Percentiles rank a stretch among this genome's conserved stretches.
phyloP scores from a whole-genome alignment of 208 protist species.

The Wallacemonas sp. region DNA sequence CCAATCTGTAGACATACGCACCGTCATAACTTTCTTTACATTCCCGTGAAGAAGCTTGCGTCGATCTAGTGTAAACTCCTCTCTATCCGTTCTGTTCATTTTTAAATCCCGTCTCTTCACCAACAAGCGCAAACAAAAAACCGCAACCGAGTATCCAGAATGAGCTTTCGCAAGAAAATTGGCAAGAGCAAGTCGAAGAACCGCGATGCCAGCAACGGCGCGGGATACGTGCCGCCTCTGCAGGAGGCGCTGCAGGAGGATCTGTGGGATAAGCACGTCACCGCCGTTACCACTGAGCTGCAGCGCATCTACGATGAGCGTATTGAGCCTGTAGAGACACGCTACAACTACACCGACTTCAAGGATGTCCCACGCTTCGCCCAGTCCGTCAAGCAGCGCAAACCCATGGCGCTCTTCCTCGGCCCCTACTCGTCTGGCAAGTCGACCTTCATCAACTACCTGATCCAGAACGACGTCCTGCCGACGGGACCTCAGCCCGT shows the following conservation, averaged over 20 bases:
- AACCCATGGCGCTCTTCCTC: conserved; percentile 86
- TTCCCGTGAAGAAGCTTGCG: not conserved
- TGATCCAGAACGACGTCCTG: conserved; percentile 81
- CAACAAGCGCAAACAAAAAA: conserved; percentile 14
- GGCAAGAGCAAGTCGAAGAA: conserved; percentile 15
- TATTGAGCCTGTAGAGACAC: conserved; percentile 63
- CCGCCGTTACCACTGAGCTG: conserved; percentile 48
- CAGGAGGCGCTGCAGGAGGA: conserved; percentile 30
- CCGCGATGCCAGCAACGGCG: not conserved
- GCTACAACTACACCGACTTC: conserved; percentile 72
- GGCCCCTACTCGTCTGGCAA: conserved; percentile 91
- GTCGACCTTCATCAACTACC: conserved; percentile 95
- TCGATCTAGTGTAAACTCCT: not conserved
- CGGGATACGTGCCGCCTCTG: conserved; percentile 2
- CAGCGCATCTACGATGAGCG: conserved; percentile 53
- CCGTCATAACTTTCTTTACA: conserved; percentile 4
- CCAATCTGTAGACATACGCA: not conserved
- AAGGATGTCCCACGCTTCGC: conserved; percentile 58
- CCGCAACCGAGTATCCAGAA: conserved; percentile 10
- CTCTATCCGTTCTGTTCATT: conserved; percentile 17
- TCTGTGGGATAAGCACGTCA: conserved; percentile 71
- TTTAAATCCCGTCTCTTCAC: not conserved
- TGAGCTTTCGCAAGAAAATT: conserved; percentile 12
- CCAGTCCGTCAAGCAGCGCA: conserved; percentile 72
- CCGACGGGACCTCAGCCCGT: conserved; percentile 94